phyloP scores from a whole-genome alignment of 179 eudicot genomes.

The Vitellaria paradoxa region DNA sequence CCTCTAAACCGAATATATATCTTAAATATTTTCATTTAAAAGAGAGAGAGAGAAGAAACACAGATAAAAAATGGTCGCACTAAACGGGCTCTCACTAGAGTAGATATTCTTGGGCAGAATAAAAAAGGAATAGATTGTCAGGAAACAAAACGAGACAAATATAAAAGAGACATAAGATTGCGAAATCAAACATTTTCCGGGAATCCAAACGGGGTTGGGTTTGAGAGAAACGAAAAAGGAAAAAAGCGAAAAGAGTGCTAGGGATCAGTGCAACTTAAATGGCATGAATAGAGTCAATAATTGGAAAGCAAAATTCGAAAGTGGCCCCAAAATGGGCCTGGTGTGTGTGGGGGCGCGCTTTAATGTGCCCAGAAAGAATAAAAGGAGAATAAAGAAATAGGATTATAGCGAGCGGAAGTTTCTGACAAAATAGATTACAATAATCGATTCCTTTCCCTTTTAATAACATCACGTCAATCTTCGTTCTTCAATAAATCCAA shows the following conservation, averaged over 20 bases:
- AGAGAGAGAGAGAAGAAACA: not conserved
- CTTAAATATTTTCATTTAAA: not conserved
- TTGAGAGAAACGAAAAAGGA: not conserved
- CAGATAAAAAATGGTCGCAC: too few relatives aligned
- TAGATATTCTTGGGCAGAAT: too few relatives aligned
- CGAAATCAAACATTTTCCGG: not conserved
- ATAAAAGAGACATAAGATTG: too few relatives aligned
- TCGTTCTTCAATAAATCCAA: constrained; percentile 4
- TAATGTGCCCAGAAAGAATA: constrained; percentile 13
- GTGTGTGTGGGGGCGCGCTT: not conserved
- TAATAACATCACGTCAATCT: not conserved
- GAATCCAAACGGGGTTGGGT: constrained; percentile 6
- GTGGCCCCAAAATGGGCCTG: not conserved
- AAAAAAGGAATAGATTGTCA: not conserved
- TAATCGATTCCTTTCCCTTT: constrained; percentile 3
- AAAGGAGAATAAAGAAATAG: constrained; percentile 6
- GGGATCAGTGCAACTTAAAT: constrained; percentile 20
- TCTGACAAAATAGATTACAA: constrained; percentile 8
- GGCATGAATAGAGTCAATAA: constrained; percentile 9
- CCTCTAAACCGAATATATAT: too few relatives aligned
- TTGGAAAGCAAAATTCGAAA: not conserved
- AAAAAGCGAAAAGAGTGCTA: not conserved
- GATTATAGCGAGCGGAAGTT: constrained; percentile 7
- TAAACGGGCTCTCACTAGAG: too few relatives aligned
- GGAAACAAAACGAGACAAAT: not conserved